Base-by-base conservation (phyloP, 2,329 filamentous ascomycete genomes). In the Coniochaeta sp. region DNA sequence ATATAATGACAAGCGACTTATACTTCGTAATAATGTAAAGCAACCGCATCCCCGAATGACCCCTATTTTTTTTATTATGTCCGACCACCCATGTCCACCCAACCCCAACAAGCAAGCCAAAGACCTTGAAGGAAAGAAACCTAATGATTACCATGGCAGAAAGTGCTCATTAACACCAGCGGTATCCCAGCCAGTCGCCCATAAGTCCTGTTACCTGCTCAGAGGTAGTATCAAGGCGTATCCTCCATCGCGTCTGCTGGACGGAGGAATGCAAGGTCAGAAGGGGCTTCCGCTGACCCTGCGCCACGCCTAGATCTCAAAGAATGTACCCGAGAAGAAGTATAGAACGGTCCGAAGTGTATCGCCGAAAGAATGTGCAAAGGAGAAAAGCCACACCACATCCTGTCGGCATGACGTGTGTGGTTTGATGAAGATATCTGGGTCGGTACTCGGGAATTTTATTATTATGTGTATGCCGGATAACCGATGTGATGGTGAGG, bases 41-140 rank as follows among this genome's bases (percentile, higher is more conserved):
- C 24, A 26, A 52, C 19, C 24, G 22, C 47, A 14, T 31, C 24
- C 22, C 22, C 47, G 6, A 16, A 14, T 16, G 47, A n/a, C n/a
- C n/a, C n/a, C n/a, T n/a, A n/a, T n/a, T 28, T 28, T 17, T 52
- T 52, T 52, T 28, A 24, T 52, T 31, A 12, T 16, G 22, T n/a
- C 26, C 47, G 44, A 16, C 19, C 19, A 11, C 26, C 47, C 24
- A 6, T 52, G 3, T 31, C n/a, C 16, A n/a, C 26, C 47, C 1
- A 52, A 50, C 22, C 22, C 24, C 47, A 52, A 31, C 16, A 59
- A 61, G 59, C 58, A 38, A 36, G 17, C 38, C 16, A 17, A 40
- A 40, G 38, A 47, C 43, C 24, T 8, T 44, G 3, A n/a, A 31
- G 57, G 61, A 55, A 62, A 60, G 59, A 58, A 59, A 58, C 59